Evolutionary conservation across 139 green algal species (phyloP), one percentile per base, ranked within the genome.

Genomic region (Chlorella sp.): DNA sequence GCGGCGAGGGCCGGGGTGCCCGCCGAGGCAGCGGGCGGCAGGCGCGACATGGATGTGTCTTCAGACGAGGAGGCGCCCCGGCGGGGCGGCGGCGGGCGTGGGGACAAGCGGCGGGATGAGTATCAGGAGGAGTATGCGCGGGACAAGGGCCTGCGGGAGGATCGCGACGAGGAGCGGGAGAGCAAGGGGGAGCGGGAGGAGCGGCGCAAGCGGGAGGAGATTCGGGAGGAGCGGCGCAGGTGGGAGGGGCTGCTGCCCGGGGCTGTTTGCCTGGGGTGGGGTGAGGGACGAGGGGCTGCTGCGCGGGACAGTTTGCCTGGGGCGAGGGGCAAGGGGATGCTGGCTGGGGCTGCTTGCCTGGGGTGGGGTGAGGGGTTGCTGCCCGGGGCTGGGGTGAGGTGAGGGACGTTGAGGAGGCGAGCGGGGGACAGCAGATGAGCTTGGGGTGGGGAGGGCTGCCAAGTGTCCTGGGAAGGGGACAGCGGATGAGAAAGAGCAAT

Each of bases 141-240:
- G 48, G 48, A 57, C 48, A 57, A 9, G 48, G 48, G 48, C 48
- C 48, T 57, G 48, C 48, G 48, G 48, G 48, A 57, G 48, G 85
- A 48, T 18, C 69, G 85, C 69, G 66, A 80, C 18, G 82, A 77
- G 11, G 68, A 53, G n/a, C 39, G 68, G 24, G 91, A 95, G 87
- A 88, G 76, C 0, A 85, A 84, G 3, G 93, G 96, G 91, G 97
- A 99, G 92, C 91, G 94, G 48, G 95, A 98, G 86, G 96, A 97
- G 89, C 93, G 96, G 64, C 91, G 92, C 30, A 90, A 91, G 78
- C 92, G 97, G 3, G 97, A 99, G 68, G 96, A 96, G 85, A 96
- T 99, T 37, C 92, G 97, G 18, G 93, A 96, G 60, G 96, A 97
- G 48, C 87, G 95, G 71, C 92, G 97, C 34, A 91, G 93, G 60